Base-by-base conservation (phyloP, 2,329 filamentous ascomycete species). In the Trematosphaeria pertusa region DNA sequence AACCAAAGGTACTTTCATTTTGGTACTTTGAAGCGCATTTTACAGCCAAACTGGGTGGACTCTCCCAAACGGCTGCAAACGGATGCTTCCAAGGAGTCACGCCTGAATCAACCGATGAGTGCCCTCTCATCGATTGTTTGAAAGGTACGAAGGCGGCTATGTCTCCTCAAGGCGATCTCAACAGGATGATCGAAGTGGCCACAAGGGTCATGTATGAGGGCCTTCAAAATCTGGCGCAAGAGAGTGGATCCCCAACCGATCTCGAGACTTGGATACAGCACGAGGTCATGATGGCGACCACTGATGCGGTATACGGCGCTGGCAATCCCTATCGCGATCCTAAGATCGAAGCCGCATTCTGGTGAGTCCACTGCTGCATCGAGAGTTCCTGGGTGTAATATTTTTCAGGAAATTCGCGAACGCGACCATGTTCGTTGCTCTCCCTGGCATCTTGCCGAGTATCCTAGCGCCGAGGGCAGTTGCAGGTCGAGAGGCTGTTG, bases 1-100 rank as follows among this genome's bases (percentile, higher is more conserved):
- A 69, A 37, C 55, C 60, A 38, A 67, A 62, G 26, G 52, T 37
- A 1, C 50, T 76, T 7, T 65, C 72, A 0, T 76, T 76, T 39
- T 62, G 61, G n/a, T 68, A 67, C 4, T 62, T 76, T 12, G 59
- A 66, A 34, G 69, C 46, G 3, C 19, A 19, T 17, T 37, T 41
- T 21, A 36, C 36, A 8, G 17, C 26, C 1, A 31, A 38, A 24
- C 26, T 37, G 6, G 35, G 22, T 18, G 42, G 31, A 7, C 9
- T 33, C 10, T 11, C 10, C 14, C 9, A 33, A 14, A 14, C 31
- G 9, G 9, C 2, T 5, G 7, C 8, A 17, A 20, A 28, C 9
- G n/a, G 20, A 37, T 4, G 21, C 21, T 28, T 36, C 12, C 8
- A 21, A 28, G 31, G 33, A 37, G 14, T 33, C 14, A 11, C 7